These are phyloP conservation scores for Cystofilobasidium ferigula DNA, from an alignment of 768 basidiomycete genomes.

Conservation along the genomic window DNA sequence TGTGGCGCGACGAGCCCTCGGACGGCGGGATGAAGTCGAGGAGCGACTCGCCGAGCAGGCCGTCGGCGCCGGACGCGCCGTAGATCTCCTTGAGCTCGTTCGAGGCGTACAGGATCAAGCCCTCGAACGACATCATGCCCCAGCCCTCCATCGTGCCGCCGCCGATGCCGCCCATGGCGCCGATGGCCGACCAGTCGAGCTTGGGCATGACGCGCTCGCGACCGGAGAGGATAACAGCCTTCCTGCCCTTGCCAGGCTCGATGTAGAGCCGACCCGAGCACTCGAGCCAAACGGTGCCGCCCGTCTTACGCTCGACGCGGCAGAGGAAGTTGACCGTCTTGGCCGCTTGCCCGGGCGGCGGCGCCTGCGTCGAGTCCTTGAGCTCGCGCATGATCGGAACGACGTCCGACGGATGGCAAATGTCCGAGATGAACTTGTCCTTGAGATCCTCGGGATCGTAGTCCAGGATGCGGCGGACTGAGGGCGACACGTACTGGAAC, in stretches of 20 bases:
- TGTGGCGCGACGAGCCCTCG: slow-evolving; percentile 3
- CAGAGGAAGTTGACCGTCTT: slow-evolving; percentile 69
- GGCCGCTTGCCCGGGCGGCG: slow-evolving; percentile 31
- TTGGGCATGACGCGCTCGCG: slow-evolving; percentile 47
- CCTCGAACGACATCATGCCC: slow-evolving; percentile 41
- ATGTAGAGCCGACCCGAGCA: slow-evolving; percentile 76
- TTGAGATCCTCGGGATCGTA: slow-evolving; percentile 76
- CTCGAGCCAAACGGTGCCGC: slow-evolving; percentile 76
- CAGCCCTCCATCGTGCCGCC: slow-evolving; percentile 39
- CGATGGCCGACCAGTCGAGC: slow-evolving; percentile 56
- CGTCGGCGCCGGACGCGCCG: slow-evolving; percentile 36
- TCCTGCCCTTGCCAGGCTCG: slow-evolving; percentile 86
- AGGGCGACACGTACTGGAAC: slow-evolving; percentile 84
- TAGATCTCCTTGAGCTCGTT: slow-evolving; percentile 33
- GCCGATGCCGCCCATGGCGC: slow-evolving; percentile 46
- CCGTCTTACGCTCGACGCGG: slow-evolving; percentile 59
- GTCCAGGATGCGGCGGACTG: slow-evolving; percentile 64
- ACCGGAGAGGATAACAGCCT: slow-evolving; percentile 84
- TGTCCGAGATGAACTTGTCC: slow-evolving; percentile 62
- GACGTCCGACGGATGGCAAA: slow-evolving; percentile 80
- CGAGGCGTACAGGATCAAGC: slow-evolving; percentile 40
- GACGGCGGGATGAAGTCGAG: slow-evolving; percentile 11
- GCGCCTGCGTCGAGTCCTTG: slow-evolving; percentile 46
- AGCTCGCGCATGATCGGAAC: slow-evolving; percentile 84
- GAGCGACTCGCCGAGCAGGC: slow-evolving; percentile 26